Base-by-base conservation (phyloP, 768 basidiomycete species). In the Mycena galopus region DNA sequence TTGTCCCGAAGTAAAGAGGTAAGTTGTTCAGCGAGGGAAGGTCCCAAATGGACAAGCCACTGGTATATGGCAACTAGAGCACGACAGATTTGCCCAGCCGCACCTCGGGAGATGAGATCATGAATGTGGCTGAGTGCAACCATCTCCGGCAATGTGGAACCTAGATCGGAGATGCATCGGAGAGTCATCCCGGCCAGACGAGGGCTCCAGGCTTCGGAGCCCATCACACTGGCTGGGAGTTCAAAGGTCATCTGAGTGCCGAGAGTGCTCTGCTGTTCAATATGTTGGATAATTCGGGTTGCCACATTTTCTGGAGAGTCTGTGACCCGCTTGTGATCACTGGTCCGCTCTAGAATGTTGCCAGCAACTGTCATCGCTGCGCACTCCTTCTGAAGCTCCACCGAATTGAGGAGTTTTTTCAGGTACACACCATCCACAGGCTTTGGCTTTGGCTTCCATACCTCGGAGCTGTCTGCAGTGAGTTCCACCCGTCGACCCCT, bases 201-300 rank as follows among this genome's bases (percentile, higher is more conserved):
- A 2, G 39, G 5, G 2, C 62, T 35, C 69, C 69, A 70, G 16
- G 42, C 11, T 23, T n/a, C 3, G 32, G 21, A 32, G 21, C 62
- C 7, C 55, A 27, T 5, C 2, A 16, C 27, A 3, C 17, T 25
- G 1, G 39, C 3, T 32, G 69, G 56, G 1, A 65, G 44, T 25
- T 32, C 63, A 37, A 70, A 70, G 27, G 65, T 58, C 61, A 70
- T 64, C 35, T 51, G 55, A 1, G 63, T 64, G 55, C 69, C 58
- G 37, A 70, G 63, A 27, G 65, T 39, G 19, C 65, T 70, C 11
- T 70, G n/a, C 55, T 53, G 33, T 5, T 67, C 57, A 17, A 67
- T 67, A 17, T 67, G 66, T 21, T 67, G 44, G 3, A 67, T 35
- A 17, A 67, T 50, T 4, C 12, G 9, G 21, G 5, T 21, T 0